Conservation (phyloP, 768 basidiomycete genomes). For the Leccinum rimulosum region DNA sequence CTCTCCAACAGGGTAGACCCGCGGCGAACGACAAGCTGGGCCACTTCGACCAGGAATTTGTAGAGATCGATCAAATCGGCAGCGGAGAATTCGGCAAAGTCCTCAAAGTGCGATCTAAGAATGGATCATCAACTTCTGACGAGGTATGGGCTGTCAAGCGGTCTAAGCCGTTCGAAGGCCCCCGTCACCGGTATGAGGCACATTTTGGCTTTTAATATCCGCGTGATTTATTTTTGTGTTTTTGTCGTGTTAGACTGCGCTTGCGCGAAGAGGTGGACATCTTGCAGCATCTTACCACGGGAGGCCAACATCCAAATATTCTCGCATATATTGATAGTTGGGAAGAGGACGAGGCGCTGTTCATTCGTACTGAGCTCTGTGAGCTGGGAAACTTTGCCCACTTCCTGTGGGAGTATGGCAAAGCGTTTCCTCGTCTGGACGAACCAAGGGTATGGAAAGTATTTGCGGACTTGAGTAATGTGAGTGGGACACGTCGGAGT, state of each 20-base stretch:
- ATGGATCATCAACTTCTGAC: slow-evolving; percentile 39
- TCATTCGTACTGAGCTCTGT: slow-evolving; percentile 93
- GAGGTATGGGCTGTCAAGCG: slow-evolving; percentile 87
- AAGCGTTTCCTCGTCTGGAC: slow-evolving; percentile 77
- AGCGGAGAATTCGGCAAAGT: slow-evolving; percentile 94
- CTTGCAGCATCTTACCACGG: slow-evolving; percentile 65
- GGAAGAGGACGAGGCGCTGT: slow-evolving; percentile 88
- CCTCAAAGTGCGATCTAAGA: slow-evolving; percentile 76
- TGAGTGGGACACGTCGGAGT: slow-evolving; percentile 41
- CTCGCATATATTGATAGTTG: slow-evolving; percentile 90
- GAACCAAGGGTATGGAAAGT: slow-evolving; percentile 97
- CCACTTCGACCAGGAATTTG: slow-evolving; percentile 78
- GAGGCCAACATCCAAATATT: slow-evolving; percentile 68
- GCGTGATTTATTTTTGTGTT: slow-evolving; percentile 19
- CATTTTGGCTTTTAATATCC: slow-evolving; percentile 11
- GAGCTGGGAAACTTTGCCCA: slow-evolving; percentile 87
- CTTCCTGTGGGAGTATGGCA: slow-evolving; percentile 91
- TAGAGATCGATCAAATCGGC: slow-evolving; percentile 78
- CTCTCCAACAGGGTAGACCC: slow-evolving; percentile 25
- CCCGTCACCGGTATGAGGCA: slow-evolving; percentile 75
- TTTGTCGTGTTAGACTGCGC: slow-evolving; percentile 53
- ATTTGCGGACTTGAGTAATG: slow-evolving; percentile 83
- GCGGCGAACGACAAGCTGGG: slow-evolving; percentile 53
- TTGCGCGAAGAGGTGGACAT: slow-evolving; percentile 94
- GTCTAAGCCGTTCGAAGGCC: slow-evolving; percentile 89